Evolutionary conservation across 257 asterid genomes (phyloP), one percentile per base, ranked within the genome.

Genomic region (Solanum virginianum): DNA sequence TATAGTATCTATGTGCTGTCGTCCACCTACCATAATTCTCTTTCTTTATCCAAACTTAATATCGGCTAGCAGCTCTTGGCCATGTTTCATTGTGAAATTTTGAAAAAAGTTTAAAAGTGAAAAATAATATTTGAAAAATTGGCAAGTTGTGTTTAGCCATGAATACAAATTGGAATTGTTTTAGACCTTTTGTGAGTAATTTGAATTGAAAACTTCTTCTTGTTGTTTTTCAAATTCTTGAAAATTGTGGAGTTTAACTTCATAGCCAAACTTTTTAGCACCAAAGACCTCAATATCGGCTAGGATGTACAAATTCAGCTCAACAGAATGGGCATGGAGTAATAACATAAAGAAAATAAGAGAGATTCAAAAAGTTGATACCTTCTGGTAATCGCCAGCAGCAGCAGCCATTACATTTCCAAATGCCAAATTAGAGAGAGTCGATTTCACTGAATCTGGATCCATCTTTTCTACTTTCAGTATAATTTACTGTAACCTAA

Each of bases 371-470:
- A 17, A 66, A 83, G 47, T 18, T 65, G 47, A 75, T 72, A 96
- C 99, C 98, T 95, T 96, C 77, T 96, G 95, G 86, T 95, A 95
- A 93, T 96, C 98, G 81, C 98, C 98, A 84, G 98, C 99, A n/a
- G 99, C 99, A 36, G 99, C 98, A 54, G 98, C 99, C 92, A 96
- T 74, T 11, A 95, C 99, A 92, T 96, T 96, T 85, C 99, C 98
- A 86, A 91, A 96, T 56, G 97, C 97, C 92, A 96, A 87, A 89
- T 90, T 94, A 43, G 93, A 85, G 74, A 96, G 97, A 41, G 97
- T 96, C 59, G 98, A 95, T 93, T 96, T 96, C 83, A 95, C 98
- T 17, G 97, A 59, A 90, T 96, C 87, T 16, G 99, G 97, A 82
- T 96, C 99, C 99, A 96, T 95, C 71, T 43, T 85, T 60, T 18